phyloP scores from a whole-genome alignment of 768 basidiomycete genomes.

The Glaciozyma antarctica region DNA sequence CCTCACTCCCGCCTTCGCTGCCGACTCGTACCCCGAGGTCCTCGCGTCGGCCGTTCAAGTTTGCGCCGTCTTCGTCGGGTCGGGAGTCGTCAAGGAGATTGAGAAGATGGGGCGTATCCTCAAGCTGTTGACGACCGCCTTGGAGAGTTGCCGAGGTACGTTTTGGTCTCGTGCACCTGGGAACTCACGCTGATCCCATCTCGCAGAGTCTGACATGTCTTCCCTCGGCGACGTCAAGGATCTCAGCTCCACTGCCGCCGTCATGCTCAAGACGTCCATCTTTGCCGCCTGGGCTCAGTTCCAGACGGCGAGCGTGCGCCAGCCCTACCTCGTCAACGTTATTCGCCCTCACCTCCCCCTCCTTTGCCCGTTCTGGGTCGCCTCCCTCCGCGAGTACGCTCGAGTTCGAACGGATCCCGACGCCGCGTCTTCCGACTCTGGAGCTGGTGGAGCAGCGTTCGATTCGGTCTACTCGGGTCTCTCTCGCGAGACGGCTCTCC shows the following conservation, averaged over 20 bases:
- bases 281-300: conserved; percentile 93
- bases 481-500: conserved; percentile 80
- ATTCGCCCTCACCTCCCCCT: conserved; percentile 66
- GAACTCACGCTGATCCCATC: not conserved
- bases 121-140: conserved; percentile 71
- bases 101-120: conserved; percentile 86
- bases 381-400: conserved; percentile 82
- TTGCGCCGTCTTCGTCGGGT: conserved; percentile 90
- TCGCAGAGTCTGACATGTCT: conserved; percentile 65
- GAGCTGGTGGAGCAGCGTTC: conserved; percentile 56
- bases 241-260: conserved; percentile 84
- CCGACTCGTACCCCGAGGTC: conserved; percentile 92
- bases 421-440: conserved; percentile 50
- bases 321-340: conserved; percentile 67
- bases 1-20: conserved; percentile 82
- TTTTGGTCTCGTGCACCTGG: not conserved
- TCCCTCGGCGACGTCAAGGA: conserved; percentile 78
- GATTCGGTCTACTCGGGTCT: conserved; percentile 79
- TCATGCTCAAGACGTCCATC: conserved; percentile 86
- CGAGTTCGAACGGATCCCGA: conserved; percentile 83
- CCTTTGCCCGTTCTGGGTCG: conserved; percentile 77
- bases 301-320: conserved; percentile 62
- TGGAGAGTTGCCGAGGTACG: conserved; percentile 81
- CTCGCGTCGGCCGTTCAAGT: conserved; percentile 82
- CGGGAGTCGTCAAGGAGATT: conserved; percentile 85